Evolutionary conservation across 768 basidiomycete genomes (phyloP), one percentile per base, ranked within the genome.

Genomic region (Termitomyces sp.): DNA sequence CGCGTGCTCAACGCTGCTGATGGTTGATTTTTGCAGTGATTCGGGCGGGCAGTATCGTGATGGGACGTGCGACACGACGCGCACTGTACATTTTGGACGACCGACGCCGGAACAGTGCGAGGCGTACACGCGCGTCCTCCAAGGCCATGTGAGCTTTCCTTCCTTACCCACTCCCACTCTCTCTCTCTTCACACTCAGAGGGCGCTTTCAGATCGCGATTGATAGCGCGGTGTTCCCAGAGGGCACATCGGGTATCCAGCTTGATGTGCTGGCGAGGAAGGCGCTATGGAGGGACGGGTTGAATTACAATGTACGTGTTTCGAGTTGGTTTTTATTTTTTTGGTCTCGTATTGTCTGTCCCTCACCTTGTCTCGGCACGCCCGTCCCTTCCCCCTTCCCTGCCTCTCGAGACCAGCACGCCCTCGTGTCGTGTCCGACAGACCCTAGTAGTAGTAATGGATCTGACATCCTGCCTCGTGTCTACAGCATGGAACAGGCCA

Each of bases 71-170:
- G 87, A 92, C 67, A 90, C 87, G 26, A 89, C 88, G 14, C 82
- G 90, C 49, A 92, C 90, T 0, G 72, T 92, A 29, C 90, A 93
- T 73, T 92, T 95, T 66, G 93, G 94, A 42, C 81, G 86, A n/a
- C 90, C 91, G 7, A 85, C 87, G n/a, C 59, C 77, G n/a, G 88
- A 92, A 61, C 87, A 92, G 68, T 87, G 84, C 68, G 89, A 94
- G 62, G 94, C 96, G 1, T 99, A 86, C 72, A 99, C 97, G 31
- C 80, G 94, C 46, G 97, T 98, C 43, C 70, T 99, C 57, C 97
- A 99, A 73, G 96, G 95, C 8, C 97, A 99, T 74, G 92, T 93
- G 76, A 65, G 90, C 80, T 52, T 20, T 32, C 60, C 66, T 64
- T 69, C 56, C 58, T 56, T 61, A 46, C n/a, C 60, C n/a, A 61